Base-by-base conservation (phyloP, 148 eudicot genomes). In the Cornus suecica region DNA sequence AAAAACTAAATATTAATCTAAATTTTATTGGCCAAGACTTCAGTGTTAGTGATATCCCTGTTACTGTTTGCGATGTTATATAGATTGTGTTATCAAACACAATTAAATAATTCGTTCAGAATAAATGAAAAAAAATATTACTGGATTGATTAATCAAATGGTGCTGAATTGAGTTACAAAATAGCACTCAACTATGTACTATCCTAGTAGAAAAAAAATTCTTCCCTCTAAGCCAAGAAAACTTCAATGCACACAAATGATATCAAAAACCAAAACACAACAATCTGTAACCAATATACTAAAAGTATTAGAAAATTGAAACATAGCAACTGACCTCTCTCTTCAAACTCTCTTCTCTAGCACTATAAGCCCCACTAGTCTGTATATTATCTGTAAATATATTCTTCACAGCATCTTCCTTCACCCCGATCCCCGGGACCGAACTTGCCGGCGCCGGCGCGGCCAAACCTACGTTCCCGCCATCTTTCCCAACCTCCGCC, bases 311-410 rank as follows among this genome's bases (percentile, higher is more conserved):
- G 20, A 20, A 58, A 58, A 20, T 18, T 22, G 24, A 58, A 58
- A 37, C 45, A 56, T 18, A 24, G 28, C 5, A 73, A 14, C 45
- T 73, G 80, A 95, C 99, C 92, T 95, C 99, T 78, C 90, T 90
- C 79, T 87, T 87, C 69, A 95, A 90, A 79, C 84, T 86, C 86
- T 95, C 97, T 75, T 95, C 99, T 72, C 99, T 83, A n/a, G 94
- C 92, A 87, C 90, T 88, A 79, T 95, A 95, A 75, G 99, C 97
- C 31, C 99, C 99, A 76, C 99, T 87, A 10, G 94, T 90, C 77
- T 91, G 97, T 67, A 95, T 73, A 89, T 89, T 92, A 78, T 95
- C 99, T 22, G 97, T 88, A 78, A 87, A 88, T 72, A 90, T 79
- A 82, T 80, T 86, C 88, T 91, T 95, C 66, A 83, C 91, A 1